Evolutionary conservation across 345 rosid species (phyloP).

Genomic region (Gossypium turneri): DNA sequence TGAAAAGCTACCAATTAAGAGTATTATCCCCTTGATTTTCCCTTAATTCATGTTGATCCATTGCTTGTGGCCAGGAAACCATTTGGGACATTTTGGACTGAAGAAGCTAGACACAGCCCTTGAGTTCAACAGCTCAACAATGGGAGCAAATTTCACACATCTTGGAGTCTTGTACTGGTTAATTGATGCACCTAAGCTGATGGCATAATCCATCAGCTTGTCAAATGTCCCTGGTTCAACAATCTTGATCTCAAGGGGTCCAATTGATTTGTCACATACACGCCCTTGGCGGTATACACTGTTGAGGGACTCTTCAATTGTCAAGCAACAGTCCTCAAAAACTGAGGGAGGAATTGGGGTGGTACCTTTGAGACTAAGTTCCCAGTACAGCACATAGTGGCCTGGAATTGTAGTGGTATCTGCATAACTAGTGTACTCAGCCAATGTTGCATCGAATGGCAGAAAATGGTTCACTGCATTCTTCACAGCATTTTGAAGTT

Average conservation of each 20-base stretch:
- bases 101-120: slow-evolving; percentile 57
- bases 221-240: slow-evolving; percentile 92
- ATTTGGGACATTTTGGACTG: slow-evolving; percentile 93
- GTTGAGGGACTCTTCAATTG: slow-evolving; percentile 84
- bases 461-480: slow-evolving; percentile 75
- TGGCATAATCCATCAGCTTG: slow-evolving; percentile 95
- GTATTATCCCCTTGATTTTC: slow-evolving; percentile 9
- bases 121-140: slow-evolving; percentile 78
- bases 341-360: slow-evolving; percentile 88
- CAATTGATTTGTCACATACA: slow-evolving; percentile 81
- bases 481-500: slow-evolving; percentile 83
- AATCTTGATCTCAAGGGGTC: slow-evolving; percentile 84
- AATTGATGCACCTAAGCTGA: slow-evolving; percentile 91
- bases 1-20: slow-evolving; percentile 26
- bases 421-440: slow-evolving; percentile 89
- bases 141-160: slow-evolving; percentile 90
- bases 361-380: slow-evolving; percentile 58
- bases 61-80: slow-evolving; percentile 88
- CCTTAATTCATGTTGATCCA: slow-evolving; percentile 44
- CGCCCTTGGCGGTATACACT: slow-evolving; percentile 94
- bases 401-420: slow-evolving; percentile 76
- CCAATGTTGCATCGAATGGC: slow-evolving; percentile 68
- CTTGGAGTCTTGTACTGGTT: slow-evolving; percentile 97
- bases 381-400: slow-evolving; percentile 92
- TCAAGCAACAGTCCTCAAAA: slow-evolving; percentile 84